A percentile compares a stretch with the other conserved stretches of the same genome.
These are phyloP conservation scores for Sporothrix protearum DNA, from an alignment of 2,329 filamentous ascomycete genomes.

Conservation along the genomic window DNA sequence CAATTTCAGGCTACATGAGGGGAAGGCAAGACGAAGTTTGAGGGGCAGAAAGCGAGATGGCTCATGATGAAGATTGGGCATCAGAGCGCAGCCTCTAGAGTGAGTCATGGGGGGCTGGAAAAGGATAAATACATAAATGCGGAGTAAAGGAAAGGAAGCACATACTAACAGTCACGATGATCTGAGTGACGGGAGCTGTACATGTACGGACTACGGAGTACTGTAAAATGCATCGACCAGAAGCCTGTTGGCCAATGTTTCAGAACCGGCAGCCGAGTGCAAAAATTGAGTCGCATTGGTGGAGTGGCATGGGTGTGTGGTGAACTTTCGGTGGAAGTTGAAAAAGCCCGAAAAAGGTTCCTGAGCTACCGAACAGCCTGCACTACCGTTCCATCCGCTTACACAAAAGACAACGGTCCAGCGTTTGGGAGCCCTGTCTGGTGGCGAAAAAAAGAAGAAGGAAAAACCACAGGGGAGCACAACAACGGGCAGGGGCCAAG, in stretches of 20 bases:
- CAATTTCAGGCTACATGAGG: neutral
- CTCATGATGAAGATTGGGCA: neutral
- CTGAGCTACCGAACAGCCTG: neutral
- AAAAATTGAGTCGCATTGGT: neutral
- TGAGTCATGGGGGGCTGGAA: neutral
- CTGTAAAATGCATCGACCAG: no score
- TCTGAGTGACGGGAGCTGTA: neutral
- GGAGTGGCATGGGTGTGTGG: no score
- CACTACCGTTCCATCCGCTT: slow-evolving; percentile 13
- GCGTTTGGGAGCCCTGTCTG: slow-evolving; percentile 15
- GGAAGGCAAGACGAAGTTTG: neutral
- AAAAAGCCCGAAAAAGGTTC: neutral
- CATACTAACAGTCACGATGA: neutral
- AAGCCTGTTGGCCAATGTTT: neutral
- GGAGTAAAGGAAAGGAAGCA: neutral
- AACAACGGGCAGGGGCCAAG: neutral
- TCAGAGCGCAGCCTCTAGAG: neutral
- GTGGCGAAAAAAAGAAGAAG: neutral
- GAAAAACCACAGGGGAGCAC: neutral
- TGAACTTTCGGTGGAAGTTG: neutral
- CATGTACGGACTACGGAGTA: no score
- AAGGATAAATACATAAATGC: no score
- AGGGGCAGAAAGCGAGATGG: neutral
- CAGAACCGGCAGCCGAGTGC: neutral
- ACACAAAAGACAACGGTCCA: neutral